phyloP scores from a whole-genome alignment of 495 filamentous ascomycete species.

The Penicillium verhagenii region DNA sequence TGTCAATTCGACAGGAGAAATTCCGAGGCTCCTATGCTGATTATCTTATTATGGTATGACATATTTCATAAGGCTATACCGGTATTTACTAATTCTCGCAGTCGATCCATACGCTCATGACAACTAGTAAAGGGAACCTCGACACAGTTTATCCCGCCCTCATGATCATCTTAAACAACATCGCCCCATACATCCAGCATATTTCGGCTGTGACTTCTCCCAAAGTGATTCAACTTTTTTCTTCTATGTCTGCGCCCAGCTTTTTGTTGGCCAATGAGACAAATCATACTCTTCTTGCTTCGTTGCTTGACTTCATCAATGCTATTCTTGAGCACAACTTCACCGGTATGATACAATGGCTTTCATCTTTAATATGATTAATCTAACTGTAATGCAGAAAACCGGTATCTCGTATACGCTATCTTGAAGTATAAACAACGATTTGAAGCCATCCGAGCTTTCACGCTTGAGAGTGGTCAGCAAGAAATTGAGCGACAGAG shows the following conservation, averaged over 20 bases:
- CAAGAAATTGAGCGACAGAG: slow-evolving; percentile 86
- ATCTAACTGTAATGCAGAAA: slow-evolving; percentile 52
- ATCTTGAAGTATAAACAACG: slow-evolving; percentile 76
- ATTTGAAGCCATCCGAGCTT: slow-evolving; percentile 85
- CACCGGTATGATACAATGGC: slow-evolving; percentile 53
- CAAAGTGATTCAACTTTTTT: slow-evolving; percentile 85
- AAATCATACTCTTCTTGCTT: slow-evolving; percentile 79
- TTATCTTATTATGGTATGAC: slow-evolving; percentile 75
- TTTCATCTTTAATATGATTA: not conserved
- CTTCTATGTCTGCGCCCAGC: slow-evolving; percentile 89
- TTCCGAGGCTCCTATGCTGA: slow-evolving; percentile 94
- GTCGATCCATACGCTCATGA: slow-evolving; percentile 93
- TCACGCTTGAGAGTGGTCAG: slow-evolving; percentile 93
- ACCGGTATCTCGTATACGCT: slow-evolving; percentile 77
- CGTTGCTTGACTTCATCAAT: slow-evolving; percentile 88
- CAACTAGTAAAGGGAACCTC: slow-evolving; percentile 85
- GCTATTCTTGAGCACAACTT: slow-evolving; percentile 92
- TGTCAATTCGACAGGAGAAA: slow-evolving; percentile 72
- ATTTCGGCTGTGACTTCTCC: slow-evolving; percentile 72
- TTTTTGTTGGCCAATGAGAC: slow-evolving; percentile 95
- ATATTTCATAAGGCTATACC: not conserved
- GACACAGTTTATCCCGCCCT: slow-evolving; percentile 91
- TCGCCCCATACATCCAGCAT: slow-evolving; percentile 77
- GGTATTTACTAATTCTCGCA: slow-evolving; percentile 42
- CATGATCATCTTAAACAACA: slow-evolving; percentile 89